Evolutionary conservation across 2,329 filamentous ascomycete species (phyloP).

Genomic region (Fusarium coffeatum): DNA sequence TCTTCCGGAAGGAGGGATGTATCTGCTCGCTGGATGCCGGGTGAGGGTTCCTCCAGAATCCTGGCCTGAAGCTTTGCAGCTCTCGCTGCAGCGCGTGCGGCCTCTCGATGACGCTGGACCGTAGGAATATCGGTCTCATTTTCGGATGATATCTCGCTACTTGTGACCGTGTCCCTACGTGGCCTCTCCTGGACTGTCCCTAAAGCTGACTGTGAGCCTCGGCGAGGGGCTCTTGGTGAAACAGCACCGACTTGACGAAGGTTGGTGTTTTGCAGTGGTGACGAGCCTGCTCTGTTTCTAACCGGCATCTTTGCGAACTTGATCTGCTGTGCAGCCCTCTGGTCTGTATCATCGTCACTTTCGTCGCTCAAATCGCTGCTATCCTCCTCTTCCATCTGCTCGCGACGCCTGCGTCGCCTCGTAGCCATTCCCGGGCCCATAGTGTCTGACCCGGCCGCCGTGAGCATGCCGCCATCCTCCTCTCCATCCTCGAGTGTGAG

Average conservation of each 20-base stretch:
- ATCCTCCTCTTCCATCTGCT: constrained; percentile 85
- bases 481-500: constrained; percentile 76
- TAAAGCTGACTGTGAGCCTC: constrained; percentile 77
- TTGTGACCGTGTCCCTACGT: constrained; percentile 80
- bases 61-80: constrained; percentile 53
- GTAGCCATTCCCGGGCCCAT: constrained; percentile 74
- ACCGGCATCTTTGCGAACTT: constrained; percentile 97
- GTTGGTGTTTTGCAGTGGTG: constrained; percentile 78
- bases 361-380: constrained; percentile 88
- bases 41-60: constrained; percentile 54
- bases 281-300: constrained; percentile 86
- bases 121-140: constrained; percentile 78
- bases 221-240: constrained; percentile 63
- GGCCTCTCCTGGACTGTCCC: constrained; percentile 77
- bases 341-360: constrained; percentile 81
- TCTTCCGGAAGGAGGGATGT: constrained; percentile 67
- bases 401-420: constrained; percentile 73
- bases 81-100: constrained; percentile 66
- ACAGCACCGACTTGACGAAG: constrained; percentile 64
- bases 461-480: constrained; percentile 79
- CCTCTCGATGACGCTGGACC: constrained; percentile 72
- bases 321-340: constrained; percentile 86
- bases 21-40: constrained; percentile 57
- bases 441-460: constrained; percentile 74
- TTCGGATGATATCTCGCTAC: constrained; percentile 85